Evolutionary conservation across 371 early-diverging fungal genomes (phyloP).

Genomic region (Apophysomyces variabilis): DNA sequence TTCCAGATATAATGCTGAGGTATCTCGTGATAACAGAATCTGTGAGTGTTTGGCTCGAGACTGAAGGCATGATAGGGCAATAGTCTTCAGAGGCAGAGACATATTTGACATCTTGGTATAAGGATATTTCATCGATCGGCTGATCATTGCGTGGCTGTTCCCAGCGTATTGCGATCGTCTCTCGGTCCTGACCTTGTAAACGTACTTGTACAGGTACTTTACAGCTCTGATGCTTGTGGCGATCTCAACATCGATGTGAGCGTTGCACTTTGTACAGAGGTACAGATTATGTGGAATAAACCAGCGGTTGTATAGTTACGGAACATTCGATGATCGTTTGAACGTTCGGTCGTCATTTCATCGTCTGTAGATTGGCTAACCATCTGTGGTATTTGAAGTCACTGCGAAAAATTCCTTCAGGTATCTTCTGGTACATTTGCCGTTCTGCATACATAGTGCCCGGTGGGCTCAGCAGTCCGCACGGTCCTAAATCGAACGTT

Average conservation of each 20-base stretch:
- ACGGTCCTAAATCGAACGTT: conserved; percentile 7
- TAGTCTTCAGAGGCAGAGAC: conserved; percentile 35
- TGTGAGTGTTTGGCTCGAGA: not conserved
- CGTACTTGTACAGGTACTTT: conserved; percentile 48
- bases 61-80: conserved; percentile 32
- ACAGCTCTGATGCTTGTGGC: conserved; percentile 18
- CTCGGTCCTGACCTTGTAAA: conserved; percentile 37
- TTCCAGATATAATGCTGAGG: not conserved
- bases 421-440: conserved; percentile 27
- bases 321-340: not conserved
- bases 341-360: not conserved
- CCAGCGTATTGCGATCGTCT: not conserved
- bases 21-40: not conserved
- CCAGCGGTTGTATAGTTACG: not conserved
- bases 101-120: conserved; percentile 30
- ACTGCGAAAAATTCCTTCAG: conserved; percentile 19
- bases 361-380: conserved; percentile 13
- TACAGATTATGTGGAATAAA: not conserved
- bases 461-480: conserved; percentile 21
- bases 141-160: not conserved
- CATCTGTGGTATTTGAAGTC: conserved; percentile 13
- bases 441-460: conserved; percentile 37
- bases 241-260: not conserved
- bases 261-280: not conserved
- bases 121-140: conserved; percentile 14